Evolutionary conservation across 176 grass and related monocot species (phyloP).

Genomic region (Puya raimondii): DNA sequence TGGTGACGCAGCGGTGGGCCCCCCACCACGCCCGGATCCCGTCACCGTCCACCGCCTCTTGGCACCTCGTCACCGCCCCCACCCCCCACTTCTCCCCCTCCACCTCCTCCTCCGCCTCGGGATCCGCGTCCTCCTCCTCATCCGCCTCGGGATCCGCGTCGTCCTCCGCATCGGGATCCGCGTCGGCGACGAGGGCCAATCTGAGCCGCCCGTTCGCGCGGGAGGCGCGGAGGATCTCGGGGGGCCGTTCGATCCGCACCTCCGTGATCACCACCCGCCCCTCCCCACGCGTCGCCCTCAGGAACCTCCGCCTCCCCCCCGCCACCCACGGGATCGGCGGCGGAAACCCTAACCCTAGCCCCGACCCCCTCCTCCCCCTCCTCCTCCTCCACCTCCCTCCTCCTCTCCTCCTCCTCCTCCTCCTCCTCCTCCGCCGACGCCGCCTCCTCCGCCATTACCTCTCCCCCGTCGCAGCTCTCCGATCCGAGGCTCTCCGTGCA

Average conservation of each 20-base stretch:
- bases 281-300: not conserved
- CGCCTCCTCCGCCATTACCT: not conserved
- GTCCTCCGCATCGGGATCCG: not conserved
- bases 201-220: conserved; percentile 7
- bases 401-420: not conserved
- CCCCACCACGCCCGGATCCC: conserved; percentile 1
- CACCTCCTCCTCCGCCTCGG: not conserved
- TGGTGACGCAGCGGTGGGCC: not conserved
- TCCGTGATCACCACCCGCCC: conserved; percentile 13
- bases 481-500: conserved; percentile 8
- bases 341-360: not conserved
- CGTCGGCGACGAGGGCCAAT: not conserved
- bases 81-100: not conserved
- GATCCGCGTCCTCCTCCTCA: not conserved
- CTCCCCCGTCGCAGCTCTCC: conserved; percentile 3
- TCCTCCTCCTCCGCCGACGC: not conserved
- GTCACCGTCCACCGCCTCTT: conserved; percentile 1
- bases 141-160: not conserved
- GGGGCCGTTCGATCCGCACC: conserved; percentile 5
- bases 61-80: conserved; percentile 1
- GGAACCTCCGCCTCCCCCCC: not conserved
- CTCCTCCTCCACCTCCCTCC: not conserved
- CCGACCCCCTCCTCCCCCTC: too few species aligned
- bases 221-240: conserved; percentile 8
- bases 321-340: not conserved